phyloP scores from a whole-genome alignment of 805 yeast species.

The Groenewaldozyma tartarivorans region DNA sequence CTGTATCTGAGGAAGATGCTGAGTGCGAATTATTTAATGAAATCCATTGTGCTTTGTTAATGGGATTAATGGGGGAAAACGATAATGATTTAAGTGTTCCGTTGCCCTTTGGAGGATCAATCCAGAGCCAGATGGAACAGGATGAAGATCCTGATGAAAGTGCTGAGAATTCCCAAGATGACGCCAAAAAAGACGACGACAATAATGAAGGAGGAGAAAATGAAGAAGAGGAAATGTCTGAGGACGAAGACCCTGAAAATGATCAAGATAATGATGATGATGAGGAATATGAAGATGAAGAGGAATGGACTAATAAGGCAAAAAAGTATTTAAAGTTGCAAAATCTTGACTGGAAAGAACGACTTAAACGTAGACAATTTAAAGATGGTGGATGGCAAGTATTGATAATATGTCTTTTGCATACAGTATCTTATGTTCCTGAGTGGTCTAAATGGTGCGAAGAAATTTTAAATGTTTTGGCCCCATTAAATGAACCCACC shows the following conservation, averaged over 20 bases:
- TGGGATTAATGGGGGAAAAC: constrained; percentile 41
- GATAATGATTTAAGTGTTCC: constrained; percentile 29
- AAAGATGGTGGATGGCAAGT: constrained; percentile 83
- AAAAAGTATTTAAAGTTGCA: constrained; percentile 13
- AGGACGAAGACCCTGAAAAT: constrained; percentile 23
- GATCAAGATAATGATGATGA: constrained; percentile 23
- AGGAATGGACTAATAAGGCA: constrained; percentile 13
- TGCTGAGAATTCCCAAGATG: constrained; percentile 22
- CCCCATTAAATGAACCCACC: constrained; percentile 42
- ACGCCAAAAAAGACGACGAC: constrained; percentile 19
- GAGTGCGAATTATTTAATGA: constrained; percentile 51
- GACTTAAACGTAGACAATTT: constrained; percentile 64
- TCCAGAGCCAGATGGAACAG: not conserved
- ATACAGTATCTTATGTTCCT: constrained; percentile 47
- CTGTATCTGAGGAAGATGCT: constrained; percentile 36
- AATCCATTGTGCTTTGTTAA: constrained; percentile 56
- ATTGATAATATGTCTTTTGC: constrained; percentile 62
- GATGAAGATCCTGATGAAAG: constrained; percentile 13
- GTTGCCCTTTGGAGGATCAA: constrained; percentile 25
- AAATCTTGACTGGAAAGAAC: constrained; percentile 55
- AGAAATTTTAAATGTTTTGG: constrained; percentile 42
- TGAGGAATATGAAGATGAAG: constrained; percentile 19
- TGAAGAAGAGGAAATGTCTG: constrained; percentile 24
- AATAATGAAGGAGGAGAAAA: constrained; percentile 16
- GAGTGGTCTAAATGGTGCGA: constrained; percentile 42